Conservation (phyloP, 1,284 basidiomycete species). For the Ceratorhiza oryzae-sativae region DNA sequence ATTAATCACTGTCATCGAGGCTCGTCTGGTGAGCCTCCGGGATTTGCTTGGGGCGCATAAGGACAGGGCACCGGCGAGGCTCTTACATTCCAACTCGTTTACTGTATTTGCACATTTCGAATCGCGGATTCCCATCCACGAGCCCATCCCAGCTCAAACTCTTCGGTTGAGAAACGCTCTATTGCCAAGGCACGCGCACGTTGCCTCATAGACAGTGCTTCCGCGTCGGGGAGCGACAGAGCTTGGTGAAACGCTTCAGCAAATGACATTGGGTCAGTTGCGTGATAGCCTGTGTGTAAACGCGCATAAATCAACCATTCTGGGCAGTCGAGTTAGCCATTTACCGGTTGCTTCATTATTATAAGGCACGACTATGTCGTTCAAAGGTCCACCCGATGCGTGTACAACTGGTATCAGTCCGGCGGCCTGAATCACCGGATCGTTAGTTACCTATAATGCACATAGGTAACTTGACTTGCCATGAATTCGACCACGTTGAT, state of each 20-base stretch:
- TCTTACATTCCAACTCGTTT: background rate
- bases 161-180: constrained; percentile 74
- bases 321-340: constrained; percentile 38
- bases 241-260: constrained; percentile 73
- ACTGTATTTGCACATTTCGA: background rate
- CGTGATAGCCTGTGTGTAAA: constrained; percentile 75
- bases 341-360: constrained; percentile 72
- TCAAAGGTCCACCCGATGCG: constrained; percentile 89
- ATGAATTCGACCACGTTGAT: constrained; percentile 99
- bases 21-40: background rate
- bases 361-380: constrained; percentile 89
- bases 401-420: constrained; percentile 93
- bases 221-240: constrained; percentile 63
- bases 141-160: constrained; percentile 78
- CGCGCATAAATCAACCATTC: background rate
- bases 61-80: too few species aligned
- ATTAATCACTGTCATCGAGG: background rate
- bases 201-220: constrained; percentile 67
- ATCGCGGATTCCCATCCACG: constrained; percentile 47
- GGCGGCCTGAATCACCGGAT: constrained; percentile 70
- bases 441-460: too few species aligned
- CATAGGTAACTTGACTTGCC: too few species aligned
- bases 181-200: constrained; percentile 75
- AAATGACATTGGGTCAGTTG: constrained; percentile 71
- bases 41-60: background rate